Percentiles rank a stretch among this genome's conserved stretches.
phyloP scores from a whole-genome alignment of 192 early-diverging fungal species.

The Podila epicladia region DNA sequence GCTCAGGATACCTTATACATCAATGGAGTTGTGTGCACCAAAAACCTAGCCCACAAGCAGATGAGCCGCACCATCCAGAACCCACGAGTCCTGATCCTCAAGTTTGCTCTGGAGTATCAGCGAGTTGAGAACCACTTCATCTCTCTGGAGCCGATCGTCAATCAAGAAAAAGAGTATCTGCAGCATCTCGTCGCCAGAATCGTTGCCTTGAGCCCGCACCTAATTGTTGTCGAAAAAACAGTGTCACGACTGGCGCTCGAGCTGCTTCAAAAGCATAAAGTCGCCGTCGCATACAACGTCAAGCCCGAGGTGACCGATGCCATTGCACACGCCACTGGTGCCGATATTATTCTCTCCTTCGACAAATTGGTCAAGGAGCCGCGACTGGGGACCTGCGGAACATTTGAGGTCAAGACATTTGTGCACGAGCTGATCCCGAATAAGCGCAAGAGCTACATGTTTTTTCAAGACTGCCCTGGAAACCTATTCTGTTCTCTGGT shows the following conservation, averaged over 20 bases:
- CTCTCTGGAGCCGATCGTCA: conserved; percentile 81
- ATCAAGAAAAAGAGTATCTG: conserved; percentile 87
- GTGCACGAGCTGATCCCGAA: conserved; percentile 84
- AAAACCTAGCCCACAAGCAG: conserved; percentile 89
- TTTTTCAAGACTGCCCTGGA: conserved; percentile 86
- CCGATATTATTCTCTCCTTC: conserved; percentile 83
- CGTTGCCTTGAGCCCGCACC: conserved; percentile 74
- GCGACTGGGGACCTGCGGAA: conserved; percentile 80
- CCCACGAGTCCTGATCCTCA: conserved; percentile 88
- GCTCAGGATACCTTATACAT: conserved; percentile 87
- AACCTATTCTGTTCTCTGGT: conserved; percentile 89
- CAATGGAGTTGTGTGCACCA: conserved; percentile 92
- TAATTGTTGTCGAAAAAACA: conserved; percentile 85
- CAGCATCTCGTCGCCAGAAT: conserved; percentile 83
- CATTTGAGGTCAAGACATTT: conserved; percentile 83
- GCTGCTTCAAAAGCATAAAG: conserved; percentile 76
- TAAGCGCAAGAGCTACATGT: conserved; percentile 86
- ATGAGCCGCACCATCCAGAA: conserved; percentile 76
- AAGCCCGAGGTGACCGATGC: conserved; percentile 88
- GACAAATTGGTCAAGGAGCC: conserved; percentile 73
- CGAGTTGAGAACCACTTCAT: conserved; percentile 78
- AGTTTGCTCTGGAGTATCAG: conserved; percentile 88
- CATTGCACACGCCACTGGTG: conserved; percentile 87
- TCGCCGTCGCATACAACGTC: conserved; percentile 88
- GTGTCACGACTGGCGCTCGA: conserved; percentile 90